Conservation (phyloP, 176 grass and related monocot species). For the Saccharum spontaneum region DNA sequence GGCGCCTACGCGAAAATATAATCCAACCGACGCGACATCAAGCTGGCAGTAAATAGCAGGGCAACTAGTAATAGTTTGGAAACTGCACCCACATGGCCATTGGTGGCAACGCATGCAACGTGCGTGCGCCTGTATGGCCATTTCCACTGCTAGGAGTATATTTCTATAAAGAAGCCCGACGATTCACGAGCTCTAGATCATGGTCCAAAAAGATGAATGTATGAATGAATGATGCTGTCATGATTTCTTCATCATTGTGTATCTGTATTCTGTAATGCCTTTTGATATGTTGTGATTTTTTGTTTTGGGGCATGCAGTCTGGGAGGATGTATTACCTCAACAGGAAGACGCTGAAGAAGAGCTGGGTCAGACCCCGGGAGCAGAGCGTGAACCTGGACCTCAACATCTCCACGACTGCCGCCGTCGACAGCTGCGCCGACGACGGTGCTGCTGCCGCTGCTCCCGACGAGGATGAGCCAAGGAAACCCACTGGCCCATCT, state of each 20-base stretch:
- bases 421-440: neutral
- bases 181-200: neutral
- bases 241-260: slow-evolving; percentile 19
- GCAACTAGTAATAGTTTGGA: neutral
- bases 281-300: slow-evolving; percentile 25
- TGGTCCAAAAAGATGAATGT: slow-evolving; percentile 16
- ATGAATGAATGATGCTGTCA: slow-evolving; percentile 5
- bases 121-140: slow-evolving; percentile 6
- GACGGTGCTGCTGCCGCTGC: neutral
- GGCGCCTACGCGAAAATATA: neutral
- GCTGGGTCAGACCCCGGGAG: slow-evolving; percentile 76
- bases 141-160: neutral
- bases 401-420: slow-evolving; percentile 54
- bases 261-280: neutral
- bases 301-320: slow-evolving; percentile 46
- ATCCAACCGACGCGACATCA: neutral
- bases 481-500: neutral
- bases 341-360: slow-evolving; percentile 85
- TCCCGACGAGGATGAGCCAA: slow-evolving; percentile 31
- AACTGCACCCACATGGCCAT: slow-evolving; percentile 13
- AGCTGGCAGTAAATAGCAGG: slow-evolving; percentile 17
- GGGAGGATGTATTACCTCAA: slow-evolving; percentile 98
- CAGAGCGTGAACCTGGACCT: slow-evolving; percentile 77
- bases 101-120: slow-evolving; percentile 39
- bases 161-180: slow-evolving; percentile 27